Base-by-base conservation (phyloP, 768 basidiomycete genomes). In the Paxillus rubicundulus region DNA sequence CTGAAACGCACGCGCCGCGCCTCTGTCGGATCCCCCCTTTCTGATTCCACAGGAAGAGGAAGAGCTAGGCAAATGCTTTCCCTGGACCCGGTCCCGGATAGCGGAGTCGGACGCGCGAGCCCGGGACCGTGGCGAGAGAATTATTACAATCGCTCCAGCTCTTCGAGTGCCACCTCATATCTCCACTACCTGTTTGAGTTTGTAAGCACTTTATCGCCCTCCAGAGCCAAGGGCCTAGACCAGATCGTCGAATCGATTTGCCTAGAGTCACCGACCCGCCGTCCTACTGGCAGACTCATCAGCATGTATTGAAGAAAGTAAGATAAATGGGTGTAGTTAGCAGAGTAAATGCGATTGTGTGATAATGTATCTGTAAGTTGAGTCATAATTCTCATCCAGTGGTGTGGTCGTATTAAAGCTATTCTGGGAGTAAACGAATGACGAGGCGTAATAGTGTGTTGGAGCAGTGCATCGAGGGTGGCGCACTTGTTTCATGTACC, bases 371-470 rank as follows among this genome's bases (percentile, higher is more conserved):
- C 46, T 14, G 21, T 44, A 4, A 38, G 9, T 45, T 50, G 45
- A 54, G 45, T 70, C 69, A 49, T 69, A 58, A 69, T 69, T 58
- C 63, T 68, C 68, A 58, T 68, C 52, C 21, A 37, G 44, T 42
- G 60, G 54, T 27, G 49, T 52, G 65, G 24, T 65, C 65, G 61
- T 70, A 60, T 56, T 53, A 51, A 50, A 56, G 67, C 62, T 62
- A 48, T 66, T 61, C 57, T 56, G 46, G 24, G 47, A 33, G 20
- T 36, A 54, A 62, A 57, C 50, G 52, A 59, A 59, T 40, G 28
- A 57, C n/a, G 20, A 49, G 50, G 57, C 57, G 52, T 67, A 57
- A 65, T 46, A 37, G 14, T 36, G 45, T 16, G 39, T 44, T 52
- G 39, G 54, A 45, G 45, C 32, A 36, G 37, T 14, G 47, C 43